Conservation (phyloP, 2,329 filamentous ascomycete genomes). For the Phialemoniopsis sp. region DNA sequence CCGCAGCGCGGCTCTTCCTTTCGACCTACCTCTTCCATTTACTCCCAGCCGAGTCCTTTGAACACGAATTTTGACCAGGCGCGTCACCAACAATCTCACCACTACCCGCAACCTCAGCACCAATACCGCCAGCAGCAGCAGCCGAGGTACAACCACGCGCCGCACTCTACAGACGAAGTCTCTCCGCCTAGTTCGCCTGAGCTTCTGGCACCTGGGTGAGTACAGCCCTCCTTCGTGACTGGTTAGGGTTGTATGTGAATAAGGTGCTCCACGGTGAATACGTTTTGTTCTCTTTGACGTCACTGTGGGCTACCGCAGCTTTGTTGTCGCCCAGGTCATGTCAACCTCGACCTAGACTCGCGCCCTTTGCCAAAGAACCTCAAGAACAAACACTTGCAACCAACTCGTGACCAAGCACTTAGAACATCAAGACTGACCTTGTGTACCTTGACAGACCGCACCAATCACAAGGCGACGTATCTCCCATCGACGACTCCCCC, state of each 20-base stretch:
- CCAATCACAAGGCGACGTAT: slow-evolving; percentile 35
- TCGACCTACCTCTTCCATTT: slow-evolving; percentile 56
- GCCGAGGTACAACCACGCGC: slow-evolving; percentile 7
- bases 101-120: slow-evolving; percentile 7
- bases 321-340: too few relatives aligned
- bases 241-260: too few relatives aligned
- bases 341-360: slow-evolving; percentile 4
- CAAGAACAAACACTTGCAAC: too few relatives aligned
- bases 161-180: slow-evolving; percentile 27
- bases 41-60: slow-evolving; percentile 50
- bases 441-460: slow-evolving; percentile 14
- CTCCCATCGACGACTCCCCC: slow-evolving; percentile 45
- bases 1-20: slow-evolving; percentile 25
- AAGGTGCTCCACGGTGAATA: too few relatives aligned
- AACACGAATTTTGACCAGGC: slow-evolving; percentile 24
- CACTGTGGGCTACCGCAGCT: too few relatives aligned
- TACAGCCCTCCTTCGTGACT: slow-evolving; percentile 10
- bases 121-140: slow-evolving; percentile 11
- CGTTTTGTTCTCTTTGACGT: too few relatives aligned
- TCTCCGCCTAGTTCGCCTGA: slow-evolving; percentile 58
- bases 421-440: slow-evolving; percentile 16
- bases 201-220: slow-evolving; percentile 34
- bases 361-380: slow-evolving; percentile 6
- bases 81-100: slow-evolving; percentile 10
- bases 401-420: too few relatives aligned